Percentiles rank a stretch among this genome's conserved stretches.
These are phyloP conservation scores for Clathrospora elynae DNA, from an alignment of 2,329 filamentous ascomycete genomes.

Conservation along the genomic window DNA sequence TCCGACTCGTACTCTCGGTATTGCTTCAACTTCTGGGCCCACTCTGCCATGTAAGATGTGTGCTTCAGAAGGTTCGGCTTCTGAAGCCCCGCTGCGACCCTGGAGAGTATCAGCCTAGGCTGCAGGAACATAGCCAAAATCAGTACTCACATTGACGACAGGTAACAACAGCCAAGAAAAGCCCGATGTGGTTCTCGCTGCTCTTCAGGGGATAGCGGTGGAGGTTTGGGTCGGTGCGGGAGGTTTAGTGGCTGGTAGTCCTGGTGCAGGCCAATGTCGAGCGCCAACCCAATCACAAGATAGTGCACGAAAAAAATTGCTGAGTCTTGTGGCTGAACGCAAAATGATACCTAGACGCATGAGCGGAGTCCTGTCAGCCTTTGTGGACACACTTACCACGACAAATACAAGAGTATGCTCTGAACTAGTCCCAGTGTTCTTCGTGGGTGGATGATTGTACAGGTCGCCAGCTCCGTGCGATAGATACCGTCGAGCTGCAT, in stretches of 20 bases:
- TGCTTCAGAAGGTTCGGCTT: constrained; percentile 43
- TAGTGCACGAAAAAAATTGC: constrained; percentile 43
- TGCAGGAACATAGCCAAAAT: too few relatives aligned
- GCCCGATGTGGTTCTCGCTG: constrained; percentile 38
- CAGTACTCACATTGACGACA: constrained; percentile 37
- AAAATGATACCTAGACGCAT: constrained; percentile 39
- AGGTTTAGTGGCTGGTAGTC: constrained; percentile 24
- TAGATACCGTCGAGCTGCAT: constrained; percentile 35
- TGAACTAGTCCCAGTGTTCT: constrained; percentile 39
- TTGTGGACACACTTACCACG: constrained; percentile 28
- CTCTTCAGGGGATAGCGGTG: constrained; percentile 18
- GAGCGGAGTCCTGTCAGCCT: not conserved
- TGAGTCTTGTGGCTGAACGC: constrained; percentile 46
- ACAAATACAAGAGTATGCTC: constrained; percentile 42
- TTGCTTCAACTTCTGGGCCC: constrained; percentile 25
- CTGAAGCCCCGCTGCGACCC: constrained; percentile 35
- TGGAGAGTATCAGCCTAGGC: constrained; percentile 10
- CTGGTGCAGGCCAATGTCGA: constrained; percentile 40
- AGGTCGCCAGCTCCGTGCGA: constrained; percentile 40
- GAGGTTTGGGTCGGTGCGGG: constrained; percentile 17
- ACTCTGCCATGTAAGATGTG: constrained; percentile 36
- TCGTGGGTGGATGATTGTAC: constrained; percentile 38
- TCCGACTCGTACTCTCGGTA: constrained; percentile 36
- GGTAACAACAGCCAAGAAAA: constrained; percentile 43
- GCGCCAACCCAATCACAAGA: constrained; percentile 37